phyloP scores from a whole-genome alignment of 192 early-diverging fungal species.

The Backusella macrospora region DNA sequence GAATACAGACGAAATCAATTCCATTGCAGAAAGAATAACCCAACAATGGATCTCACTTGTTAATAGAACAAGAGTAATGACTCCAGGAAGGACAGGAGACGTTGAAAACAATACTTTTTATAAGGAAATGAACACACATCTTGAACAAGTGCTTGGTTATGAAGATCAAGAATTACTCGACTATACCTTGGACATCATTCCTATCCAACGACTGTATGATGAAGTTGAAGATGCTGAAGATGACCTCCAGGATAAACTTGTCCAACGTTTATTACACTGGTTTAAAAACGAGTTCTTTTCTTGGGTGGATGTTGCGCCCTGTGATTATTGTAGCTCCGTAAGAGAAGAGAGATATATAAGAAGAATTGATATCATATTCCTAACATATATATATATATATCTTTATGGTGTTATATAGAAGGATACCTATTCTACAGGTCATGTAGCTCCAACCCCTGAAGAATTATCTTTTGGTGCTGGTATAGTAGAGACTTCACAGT shows the following conservation, averaged over 20 bases:
- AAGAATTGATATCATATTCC: not conserved
- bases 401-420: not conserved
- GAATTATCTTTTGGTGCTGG: slow-evolving; percentile 46
- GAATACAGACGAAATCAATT: slow-evolving; percentile 10
- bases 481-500: slow-evolving; percentile 46
- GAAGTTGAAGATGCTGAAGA: slow-evolving; percentile 33
- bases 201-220: slow-evolving; percentile 45
- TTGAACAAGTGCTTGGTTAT: not conserved
- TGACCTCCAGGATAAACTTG: slow-evolving; percentile 25
- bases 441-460: slow-evolving; percentile 35
- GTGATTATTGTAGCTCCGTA: slow-evolving; percentile 41
- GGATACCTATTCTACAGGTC: slow-evolving; percentile 27
- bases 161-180: slow-evolving; percentile 6
- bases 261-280: slow-evolving; percentile 49
- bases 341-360: not conserved
- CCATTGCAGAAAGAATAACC: not conserved
- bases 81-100: not conserved
- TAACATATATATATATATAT: not conserved
- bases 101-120: not conserved
- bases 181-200: slow-evolving; percentile 44
- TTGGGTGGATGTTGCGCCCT: slow-evolving; percentile 53
- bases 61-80: not conserved
- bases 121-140: not conserved
- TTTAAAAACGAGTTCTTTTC: slow-evolving; percentile 58
- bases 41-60: slow-evolving; percentile 11